Evolutionary conservation across 2,329 filamentous ascomycete species (phyloP).

Genomic region (Trichophaea hybrida): DNA sequence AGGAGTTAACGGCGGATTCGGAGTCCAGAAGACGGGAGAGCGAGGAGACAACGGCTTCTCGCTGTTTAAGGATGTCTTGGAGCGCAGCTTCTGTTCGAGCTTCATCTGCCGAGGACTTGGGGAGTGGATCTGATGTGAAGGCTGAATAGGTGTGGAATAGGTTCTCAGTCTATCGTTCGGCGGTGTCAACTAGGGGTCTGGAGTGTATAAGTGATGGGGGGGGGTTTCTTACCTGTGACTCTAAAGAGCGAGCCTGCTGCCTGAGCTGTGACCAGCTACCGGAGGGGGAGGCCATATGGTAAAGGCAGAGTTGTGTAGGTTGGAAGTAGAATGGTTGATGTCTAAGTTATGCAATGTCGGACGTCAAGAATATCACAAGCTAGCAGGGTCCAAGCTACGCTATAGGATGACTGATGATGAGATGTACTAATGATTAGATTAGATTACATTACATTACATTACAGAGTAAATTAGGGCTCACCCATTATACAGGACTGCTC

Average conservation of each 20-base stretch:
- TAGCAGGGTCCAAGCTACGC: not conserved
- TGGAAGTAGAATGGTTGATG: not conserved
- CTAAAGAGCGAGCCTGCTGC: conserved; percentile 75
- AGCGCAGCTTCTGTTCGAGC: conserved; percentile 63
- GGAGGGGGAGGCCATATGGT: conserved; percentile 9
- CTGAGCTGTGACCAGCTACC: conserved; percentile 80
- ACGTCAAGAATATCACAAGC: not conserved
- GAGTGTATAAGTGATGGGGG: not conserved
- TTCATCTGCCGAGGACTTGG: conserved; percentile 77
- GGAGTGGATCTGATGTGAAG: conserved; percentile 63
- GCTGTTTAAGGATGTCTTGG: conserved; percentile 71
- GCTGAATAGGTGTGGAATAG: conserved; percentile 64
- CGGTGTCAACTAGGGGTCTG: not conserved
- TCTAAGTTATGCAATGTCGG: not conserved
- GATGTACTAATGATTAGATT: not conserved
- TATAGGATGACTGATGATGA: not conserved
- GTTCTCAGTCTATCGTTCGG: conserved; percentile 23
- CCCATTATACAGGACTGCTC: conserved; percentile 2
- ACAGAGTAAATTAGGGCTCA: not conserved
- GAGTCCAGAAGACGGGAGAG: conserved; percentile 83
- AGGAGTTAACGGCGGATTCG: conserved; percentile 71
- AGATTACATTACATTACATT: too few species aligned
- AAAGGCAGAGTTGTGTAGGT: not conserved
- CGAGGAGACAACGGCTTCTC: conserved; percentile 66
- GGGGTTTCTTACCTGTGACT: conserved; percentile 55